A percentile compares a stretch with the other conserved stretches of the same genome.
Conservation (phyloP, 225 moss, liverwort and hornwort genomes). For the Pseudisothecium myosuroides region DNA sequence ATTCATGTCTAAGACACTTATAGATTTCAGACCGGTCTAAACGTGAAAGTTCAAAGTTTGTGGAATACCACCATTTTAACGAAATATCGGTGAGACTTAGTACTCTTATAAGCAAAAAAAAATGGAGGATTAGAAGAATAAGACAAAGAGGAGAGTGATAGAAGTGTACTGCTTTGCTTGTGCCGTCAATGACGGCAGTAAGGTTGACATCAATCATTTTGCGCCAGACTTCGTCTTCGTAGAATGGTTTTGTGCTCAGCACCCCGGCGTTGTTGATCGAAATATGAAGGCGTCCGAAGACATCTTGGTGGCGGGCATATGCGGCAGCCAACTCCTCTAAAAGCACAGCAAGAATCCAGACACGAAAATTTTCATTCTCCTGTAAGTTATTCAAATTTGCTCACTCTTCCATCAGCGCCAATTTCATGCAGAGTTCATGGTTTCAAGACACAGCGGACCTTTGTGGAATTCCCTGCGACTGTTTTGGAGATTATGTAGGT, state of each 20-base stretch:
- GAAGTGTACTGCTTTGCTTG: slow-evolving; percentile 45
- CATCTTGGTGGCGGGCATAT: slow-evolving; percentile 30
- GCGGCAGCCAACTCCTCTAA: slow-evolving; percentile 14
- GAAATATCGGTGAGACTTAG: too few species aligned
- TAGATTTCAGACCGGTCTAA: neutral
- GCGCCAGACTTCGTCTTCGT: slow-evolving; percentile 36
- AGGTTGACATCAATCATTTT: slow-evolving; percentile 40
- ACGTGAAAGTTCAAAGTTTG: too few species aligned
- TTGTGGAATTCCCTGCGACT: too few species aligned
- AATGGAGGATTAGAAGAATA: neutral
- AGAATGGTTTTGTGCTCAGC: neutral
- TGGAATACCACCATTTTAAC: too few species aligned
- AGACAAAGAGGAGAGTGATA: neutral
- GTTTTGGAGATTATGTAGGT: too few species aligned
- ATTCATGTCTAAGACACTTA: too few species aligned
- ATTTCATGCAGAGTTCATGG: neutral
- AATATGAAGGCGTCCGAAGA: slow-evolving; percentile 47
- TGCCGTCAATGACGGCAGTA: slow-evolving; percentile 52
- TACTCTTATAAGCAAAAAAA: too few species aligned
- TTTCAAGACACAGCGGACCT: too few species aligned
- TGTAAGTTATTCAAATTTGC: neutral
- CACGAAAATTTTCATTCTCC: neutral
- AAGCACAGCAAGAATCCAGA: neutral
- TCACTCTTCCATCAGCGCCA: neutral
- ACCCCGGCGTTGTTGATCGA: slow-evolving; percentile 61